phyloP scores from a whole-genome alignment of 192 early-diverging fungal species.

The Geranomyces michiganensis region DNA sequence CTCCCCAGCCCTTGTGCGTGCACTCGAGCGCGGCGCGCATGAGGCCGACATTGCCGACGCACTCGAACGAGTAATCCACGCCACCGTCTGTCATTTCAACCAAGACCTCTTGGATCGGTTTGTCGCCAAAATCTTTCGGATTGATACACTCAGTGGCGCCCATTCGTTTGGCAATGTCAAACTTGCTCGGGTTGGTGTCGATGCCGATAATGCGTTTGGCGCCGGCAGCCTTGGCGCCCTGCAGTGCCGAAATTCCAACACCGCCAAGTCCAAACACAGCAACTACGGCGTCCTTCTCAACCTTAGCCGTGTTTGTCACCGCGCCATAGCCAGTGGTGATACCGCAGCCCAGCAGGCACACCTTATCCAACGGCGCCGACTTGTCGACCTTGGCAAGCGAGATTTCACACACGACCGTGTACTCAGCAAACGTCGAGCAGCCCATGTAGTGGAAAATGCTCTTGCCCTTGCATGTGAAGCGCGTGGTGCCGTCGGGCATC shows the following conservation, averaged over 20 bases:
- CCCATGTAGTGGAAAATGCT: conserved; percentile 94
- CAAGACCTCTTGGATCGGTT: conserved; percentile 79
- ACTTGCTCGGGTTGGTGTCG: conserved; percentile 88
- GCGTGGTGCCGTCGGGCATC: conserved; percentile 92
- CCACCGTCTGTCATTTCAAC: conserved; percentile 94
- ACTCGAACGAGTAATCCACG: conserved; percentile 95
- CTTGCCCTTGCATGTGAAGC: conserved; percentile 91
- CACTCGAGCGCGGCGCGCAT: conserved; percentile 96
- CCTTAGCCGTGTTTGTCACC: conserved; percentile 90
- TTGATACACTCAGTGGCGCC: conserved; percentile 90
- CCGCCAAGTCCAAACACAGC: conserved; percentile 96
- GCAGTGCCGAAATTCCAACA: conserved; percentile 88
- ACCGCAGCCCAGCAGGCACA: conserved; percentile 93
- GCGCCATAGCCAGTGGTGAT: conserved; percentile 97
- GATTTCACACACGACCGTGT: conserved; percentile 91
- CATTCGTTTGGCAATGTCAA: conserved; percentile 75
- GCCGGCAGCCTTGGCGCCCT: conserved; percentile 68
- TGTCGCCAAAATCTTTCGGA: conserved; percentile 76
- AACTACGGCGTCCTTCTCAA: conserved; percentile 68
- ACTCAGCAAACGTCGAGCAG: conserved; percentile 90
- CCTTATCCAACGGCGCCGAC: conserved; percentile 76
- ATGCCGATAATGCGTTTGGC: conserved; percentile 80
- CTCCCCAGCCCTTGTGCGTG: conserved; percentile 80
- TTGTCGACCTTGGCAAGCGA: conserved; percentile 87
- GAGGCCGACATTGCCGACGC: conserved; percentile 86